Conservation (phyloP, 2,329 filamentous ascomycete species). For the Verticillium tricorpus region DNA sequence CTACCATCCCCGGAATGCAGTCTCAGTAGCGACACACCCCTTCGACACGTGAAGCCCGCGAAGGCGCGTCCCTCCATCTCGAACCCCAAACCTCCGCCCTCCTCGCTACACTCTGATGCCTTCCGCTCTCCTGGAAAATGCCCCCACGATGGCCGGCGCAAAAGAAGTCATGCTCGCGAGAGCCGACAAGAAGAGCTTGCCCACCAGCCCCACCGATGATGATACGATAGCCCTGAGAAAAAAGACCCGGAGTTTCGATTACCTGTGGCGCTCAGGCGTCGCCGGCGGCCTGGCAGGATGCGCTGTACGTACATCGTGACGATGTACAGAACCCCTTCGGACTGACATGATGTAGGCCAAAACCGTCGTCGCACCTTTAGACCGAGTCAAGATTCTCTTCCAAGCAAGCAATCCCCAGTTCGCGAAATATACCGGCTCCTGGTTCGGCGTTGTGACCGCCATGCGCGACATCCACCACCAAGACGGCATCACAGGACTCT, state of each 20-base stretch:
- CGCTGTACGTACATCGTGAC: constrained; percentile 58
- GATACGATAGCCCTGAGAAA: constrained; percentile 38
- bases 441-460: constrained; percentile 76
- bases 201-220: constrained; percentile 46
- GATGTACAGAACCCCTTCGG: not conserved
- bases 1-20: not conserved
- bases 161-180: constrained; percentile 16
- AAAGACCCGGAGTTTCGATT: constrained; percentile 68
- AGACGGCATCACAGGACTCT: constrained; percentile 74
- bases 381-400: constrained; percentile 98
- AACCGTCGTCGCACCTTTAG: constrained; percentile 89
- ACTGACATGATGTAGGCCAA: constrained; percentile 62
- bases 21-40: not conserved
- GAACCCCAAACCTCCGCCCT: not conserved
- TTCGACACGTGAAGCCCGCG: not conserved
- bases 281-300: constrained; percentile 90
- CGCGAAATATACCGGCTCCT: constrained; percentile 85
- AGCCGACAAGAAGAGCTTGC: constrained; percentile 26
- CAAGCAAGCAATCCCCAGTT: constrained; percentile 94
- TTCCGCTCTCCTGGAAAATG: constrained; percentile 52
- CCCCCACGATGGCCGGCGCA: constrained; percentile 50
- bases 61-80: not conserved
- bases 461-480: constrained; percentile 76
- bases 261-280: constrained; percentile 75
- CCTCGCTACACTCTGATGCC: constrained; percentile 41